These are phyloP conservation scores for Solanum piurae DNA, from an alignment of 257 asterid species.

Conservation along the genomic window DNA sequence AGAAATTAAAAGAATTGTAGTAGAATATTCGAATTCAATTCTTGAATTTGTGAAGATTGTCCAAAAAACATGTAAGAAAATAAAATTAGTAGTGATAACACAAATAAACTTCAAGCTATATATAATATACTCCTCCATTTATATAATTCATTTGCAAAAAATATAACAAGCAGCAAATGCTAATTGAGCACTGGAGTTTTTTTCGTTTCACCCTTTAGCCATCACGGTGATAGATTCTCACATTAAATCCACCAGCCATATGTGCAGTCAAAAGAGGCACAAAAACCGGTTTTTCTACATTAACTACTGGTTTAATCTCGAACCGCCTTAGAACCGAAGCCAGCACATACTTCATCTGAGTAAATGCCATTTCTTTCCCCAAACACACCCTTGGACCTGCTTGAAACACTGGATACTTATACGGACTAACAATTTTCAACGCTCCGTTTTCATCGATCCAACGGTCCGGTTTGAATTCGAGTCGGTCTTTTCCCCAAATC, in stretches of 20 bases:
- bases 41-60: neutral
- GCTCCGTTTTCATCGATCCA: conserved; percentile 3
- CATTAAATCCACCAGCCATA: conserved; percentile 56
- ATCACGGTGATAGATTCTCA: conserved; percentile 3
- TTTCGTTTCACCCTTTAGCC: neutral
- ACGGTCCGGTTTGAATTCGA: conserved; percentile 12
- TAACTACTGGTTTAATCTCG: conserved; percentile 24
- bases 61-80: neutral
- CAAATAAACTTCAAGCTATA: neutral
- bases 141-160: neutral
- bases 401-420: conserved; percentile 5
- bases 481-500: conserved; percentile 10
- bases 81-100: neutral
- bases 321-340: conserved; percentile 34
- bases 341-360: conserved; percentile 4
- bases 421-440: neutral
- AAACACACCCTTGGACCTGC: conserved; percentile 16
- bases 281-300: conserved; percentile 26
- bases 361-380: conserved; percentile 16
- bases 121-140: neutral
- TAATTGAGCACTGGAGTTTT: neutral
- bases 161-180: neutral
- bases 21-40: neutral
- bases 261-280: conserved; percentile 47
- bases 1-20: no score